Evolutionary conservation across 805 yeast species (phyloP).

Genomic region (Helenozyma rhizophorensis): DNA sequence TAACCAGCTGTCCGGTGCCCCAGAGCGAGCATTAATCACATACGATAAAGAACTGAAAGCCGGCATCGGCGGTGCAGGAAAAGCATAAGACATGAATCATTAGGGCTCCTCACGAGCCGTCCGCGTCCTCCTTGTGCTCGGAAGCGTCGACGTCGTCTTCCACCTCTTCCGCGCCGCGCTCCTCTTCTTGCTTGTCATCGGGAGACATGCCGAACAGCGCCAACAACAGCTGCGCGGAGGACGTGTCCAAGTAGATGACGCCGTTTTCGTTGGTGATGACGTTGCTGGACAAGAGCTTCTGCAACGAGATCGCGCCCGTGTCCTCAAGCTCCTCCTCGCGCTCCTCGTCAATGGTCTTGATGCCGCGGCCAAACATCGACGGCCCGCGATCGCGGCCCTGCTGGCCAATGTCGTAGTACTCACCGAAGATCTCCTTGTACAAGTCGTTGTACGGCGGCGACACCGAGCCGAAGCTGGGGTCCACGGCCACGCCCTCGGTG

Average conservation of each 20-base stretch:
- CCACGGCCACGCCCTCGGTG: conserved; percentile 14
- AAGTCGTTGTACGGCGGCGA: conserved; percentile 49
- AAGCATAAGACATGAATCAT: conserved; percentile 8
- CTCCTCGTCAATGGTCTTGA: conserved; percentile 15
- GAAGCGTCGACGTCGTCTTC: conserved; percentile 24
- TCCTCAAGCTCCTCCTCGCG: conserved; percentile 31
- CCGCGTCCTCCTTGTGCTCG: conserved; percentile 3
- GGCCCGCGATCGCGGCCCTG: conserved; percentile 20
- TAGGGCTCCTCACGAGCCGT: conserved; percentile 3
- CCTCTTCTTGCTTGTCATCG: conserved; percentile 26
- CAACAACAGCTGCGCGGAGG: conserved; percentile 59
- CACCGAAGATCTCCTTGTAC: conserved; percentile 43
- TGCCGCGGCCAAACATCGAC: conserved; percentile 15
- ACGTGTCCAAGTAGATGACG: conserved; percentile 59
- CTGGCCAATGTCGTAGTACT: conserved; percentile 49
- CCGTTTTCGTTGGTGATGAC: conserved; percentile 58
- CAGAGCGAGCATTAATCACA: no score
- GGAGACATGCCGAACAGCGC: conserved; percentile 45
- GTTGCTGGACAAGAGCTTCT: conserved; percentile 42
- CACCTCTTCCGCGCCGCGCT: conserved; percentile 27
- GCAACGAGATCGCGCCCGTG: conserved; percentile 39
- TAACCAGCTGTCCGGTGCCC: no score
- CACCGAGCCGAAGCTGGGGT: conserved; percentile 36
- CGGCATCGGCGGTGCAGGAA: not conserved
- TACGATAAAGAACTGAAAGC: no score